phyloP scores from a whole-genome alignment of 164 flowering plant species.

The Tetracentron sinense region DNA sequence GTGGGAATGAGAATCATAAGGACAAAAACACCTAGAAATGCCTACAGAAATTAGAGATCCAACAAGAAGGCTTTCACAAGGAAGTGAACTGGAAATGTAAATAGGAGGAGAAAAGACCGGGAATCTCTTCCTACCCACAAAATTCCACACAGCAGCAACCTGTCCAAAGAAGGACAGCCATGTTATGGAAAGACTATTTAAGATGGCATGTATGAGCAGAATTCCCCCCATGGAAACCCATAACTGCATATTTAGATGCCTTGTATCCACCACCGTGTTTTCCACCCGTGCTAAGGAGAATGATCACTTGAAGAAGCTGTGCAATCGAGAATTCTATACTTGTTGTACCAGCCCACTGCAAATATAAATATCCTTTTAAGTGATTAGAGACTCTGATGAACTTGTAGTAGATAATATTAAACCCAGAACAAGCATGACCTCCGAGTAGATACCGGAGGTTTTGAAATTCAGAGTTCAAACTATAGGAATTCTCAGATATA shows the following conservation, averaged over 20 bases:
- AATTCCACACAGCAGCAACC: conserved; percentile 89
- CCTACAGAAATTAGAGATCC: not conserved
- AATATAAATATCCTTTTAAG: conserved; percentile 14
- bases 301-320: conserved; percentile 84
- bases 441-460: conserved; percentile 8
- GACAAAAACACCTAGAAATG: conserved; percentile 66
- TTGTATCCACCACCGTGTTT: conserved; percentile 81
- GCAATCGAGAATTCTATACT: conserved; percentile 91
- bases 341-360: conserved; percentile 99
- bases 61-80: not conserved
- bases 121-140: conserved; percentile 45
- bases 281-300: conserved; percentile 91
- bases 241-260: conserved; percentile 77
- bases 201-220: conserved; percentile 61
- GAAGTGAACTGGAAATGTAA: not conserved
- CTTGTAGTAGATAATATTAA: not conserved
- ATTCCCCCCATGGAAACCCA: conserved; percentile 70
- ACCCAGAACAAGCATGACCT: conserved; percentile 1
- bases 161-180: conserved; percentile 82
- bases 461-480: conserved; percentile 7
- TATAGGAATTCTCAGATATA: conserved; percentile 20
- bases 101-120: not conserved
- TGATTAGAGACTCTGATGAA: conserved; percentile 7
- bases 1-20: conserved; percentile 81
- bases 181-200: conserved; percentile 84